phyloP scores from a whole-genome alignment of 495 filamentous ascomycete genomes.

The Parathielavia hyrcaniae region DNA sequence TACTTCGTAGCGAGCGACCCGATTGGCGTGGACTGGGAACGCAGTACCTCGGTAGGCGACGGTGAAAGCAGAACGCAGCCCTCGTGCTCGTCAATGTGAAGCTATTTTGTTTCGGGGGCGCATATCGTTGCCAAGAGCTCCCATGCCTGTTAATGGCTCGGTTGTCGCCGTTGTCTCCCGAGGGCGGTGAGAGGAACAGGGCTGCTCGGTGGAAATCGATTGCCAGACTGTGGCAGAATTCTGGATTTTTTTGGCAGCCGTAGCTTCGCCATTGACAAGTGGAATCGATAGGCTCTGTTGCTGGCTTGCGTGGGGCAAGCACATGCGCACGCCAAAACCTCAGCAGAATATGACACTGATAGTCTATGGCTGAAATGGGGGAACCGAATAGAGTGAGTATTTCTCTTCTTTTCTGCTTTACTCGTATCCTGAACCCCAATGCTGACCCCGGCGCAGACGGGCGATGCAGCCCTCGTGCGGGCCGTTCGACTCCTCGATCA shows the following conservation, averaged over 20 bases:
- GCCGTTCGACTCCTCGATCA: slow-evolving; percentile 37
- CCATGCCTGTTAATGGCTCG: slow-evolving; percentile 20
- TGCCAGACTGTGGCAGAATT: slow-evolving; percentile 35
- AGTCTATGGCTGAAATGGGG: slow-evolving; percentile 11
- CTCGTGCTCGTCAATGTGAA: slow-evolving; percentile 15
- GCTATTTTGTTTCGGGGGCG: slow-evolving; percentile 16
- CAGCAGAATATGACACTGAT: slow-evolving; percentile 3
- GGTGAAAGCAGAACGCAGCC: slow-evolving; percentile 6
- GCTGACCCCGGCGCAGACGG: slow-evolving; percentile 19
- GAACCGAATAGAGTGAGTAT: slow-evolving; percentile 1
- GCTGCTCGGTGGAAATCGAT: background rate
- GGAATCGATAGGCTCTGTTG: too few relatives aligned
- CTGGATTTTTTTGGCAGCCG: slow-evolving; percentile 27
- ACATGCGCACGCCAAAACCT: background rate
- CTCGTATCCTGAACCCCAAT: background rate
- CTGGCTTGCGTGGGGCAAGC: slow-evolving; percentile 8
- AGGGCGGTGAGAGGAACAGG: slow-evolving; percentile 33
- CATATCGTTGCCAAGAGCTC: slow-evolving; percentile 22
- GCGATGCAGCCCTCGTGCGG: slow-evolving; percentile 25
- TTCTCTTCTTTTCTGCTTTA: background rate
- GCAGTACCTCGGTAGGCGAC: background rate
- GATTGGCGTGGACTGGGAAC: slow-evolving; percentile 10
- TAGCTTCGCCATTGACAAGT: background rate
- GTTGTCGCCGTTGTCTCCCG: slow-evolving; percentile 27
- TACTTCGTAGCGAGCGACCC: slow-evolving; percentile 4